These are phyloP conservation scores for Aspergillus brasiliensis DNA, from an alignment of 2,329 filamentous ascomycete species.

Conservation along the genomic window DNA sequence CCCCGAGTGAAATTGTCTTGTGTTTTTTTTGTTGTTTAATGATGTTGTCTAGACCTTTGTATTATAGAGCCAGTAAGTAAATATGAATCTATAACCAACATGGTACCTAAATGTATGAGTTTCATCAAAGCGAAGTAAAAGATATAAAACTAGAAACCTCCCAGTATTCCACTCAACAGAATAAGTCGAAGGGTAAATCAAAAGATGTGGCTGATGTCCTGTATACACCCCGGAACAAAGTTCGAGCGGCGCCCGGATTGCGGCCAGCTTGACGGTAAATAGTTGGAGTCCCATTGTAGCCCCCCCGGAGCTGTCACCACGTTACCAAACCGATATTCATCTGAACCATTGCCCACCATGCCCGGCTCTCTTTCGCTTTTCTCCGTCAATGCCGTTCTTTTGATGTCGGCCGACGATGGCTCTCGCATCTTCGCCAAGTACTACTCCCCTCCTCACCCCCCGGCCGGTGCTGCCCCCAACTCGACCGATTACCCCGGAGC, in stretches of 20 bases:
- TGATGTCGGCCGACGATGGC: slow-evolving; percentile 83
- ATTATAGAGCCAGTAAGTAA: slow-evolving; percentile 6
- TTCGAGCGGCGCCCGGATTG: slow-evolving; percentile 25
- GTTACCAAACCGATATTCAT: slow-evolving; percentile 7
- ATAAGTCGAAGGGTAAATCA: background rate
- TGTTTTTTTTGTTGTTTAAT: slow-evolving; percentile 12
- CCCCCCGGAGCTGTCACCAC: slow-evolving; percentile 2
- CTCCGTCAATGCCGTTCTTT: slow-evolving; percentile 74
- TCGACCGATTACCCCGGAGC: slow-evolving; percentile 62
- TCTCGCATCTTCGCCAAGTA: slow-evolving; percentile 93
- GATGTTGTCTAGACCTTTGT: slow-evolving; percentile 10
- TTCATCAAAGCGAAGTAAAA: too few species aligned
- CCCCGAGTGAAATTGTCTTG: slow-evolving; percentile 19
- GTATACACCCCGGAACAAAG: slow-evolving; percentile 29
- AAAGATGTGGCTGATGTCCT: background rate
- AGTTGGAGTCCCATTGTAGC: slow-evolving; percentile 10
- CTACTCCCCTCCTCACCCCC: slow-evolving; percentile 71
- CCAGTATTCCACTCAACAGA: background rate
- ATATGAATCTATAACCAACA: background rate
- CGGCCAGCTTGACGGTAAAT: slow-evolving; percentile 28
- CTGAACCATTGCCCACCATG: slow-evolving; percentile 54
- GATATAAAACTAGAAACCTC: too few species aligned
- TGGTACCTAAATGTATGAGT: too few species aligned
- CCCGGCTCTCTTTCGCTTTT: slow-evolving; percentile 74
- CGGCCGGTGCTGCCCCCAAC: slow-evolving; percentile 60